A percentile compares a stretch with the other conserved stretches of the same genome.
Conservation (phyloP, 192 early-diverging fungal genomes). For the Coemansia sp. region DNA sequence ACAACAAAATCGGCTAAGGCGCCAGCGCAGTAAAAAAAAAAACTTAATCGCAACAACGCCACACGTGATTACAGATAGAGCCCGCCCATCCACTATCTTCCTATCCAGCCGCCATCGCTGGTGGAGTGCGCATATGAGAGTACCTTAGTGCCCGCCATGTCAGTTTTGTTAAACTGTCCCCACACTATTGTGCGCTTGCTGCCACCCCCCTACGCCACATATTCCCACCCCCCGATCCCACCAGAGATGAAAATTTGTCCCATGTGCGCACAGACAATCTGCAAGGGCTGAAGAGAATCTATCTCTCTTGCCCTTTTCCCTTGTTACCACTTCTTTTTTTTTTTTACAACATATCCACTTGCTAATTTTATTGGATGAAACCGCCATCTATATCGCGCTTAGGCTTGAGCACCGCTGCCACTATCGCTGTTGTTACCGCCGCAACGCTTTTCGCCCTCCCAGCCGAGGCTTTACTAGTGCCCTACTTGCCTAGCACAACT, state of each 20-base stretch:
- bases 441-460: not conserved
- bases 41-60: not conserved
- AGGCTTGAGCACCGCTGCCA: not conserved
- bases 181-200: not conserved
- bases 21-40: not conserved
- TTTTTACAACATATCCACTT: not conserved
- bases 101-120: not conserved
- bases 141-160: not conserved
- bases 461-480: not conserved
- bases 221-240: not conserved
- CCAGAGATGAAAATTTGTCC: not conserved
- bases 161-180: not conserved
- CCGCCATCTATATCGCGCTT: conserved; percentile 3
- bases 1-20: not conserved
- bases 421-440: not conserved
- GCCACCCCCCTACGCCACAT: not conserved
- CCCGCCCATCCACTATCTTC: not conserved
- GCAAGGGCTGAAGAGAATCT: not conserved
- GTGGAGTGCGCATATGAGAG: conserved; percentile 1
- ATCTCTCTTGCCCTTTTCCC: not conserved
- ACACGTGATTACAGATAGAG: not conserved
- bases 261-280: not conserved
- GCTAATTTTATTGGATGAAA: not conserved
- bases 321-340: not conserved
- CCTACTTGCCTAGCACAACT: not conserved